Evolutionary conservation across 441 rosid species (phyloP), one percentile per base, ranked within the genome.

Genomic region (Arabidopsis lyrata): DNA sequence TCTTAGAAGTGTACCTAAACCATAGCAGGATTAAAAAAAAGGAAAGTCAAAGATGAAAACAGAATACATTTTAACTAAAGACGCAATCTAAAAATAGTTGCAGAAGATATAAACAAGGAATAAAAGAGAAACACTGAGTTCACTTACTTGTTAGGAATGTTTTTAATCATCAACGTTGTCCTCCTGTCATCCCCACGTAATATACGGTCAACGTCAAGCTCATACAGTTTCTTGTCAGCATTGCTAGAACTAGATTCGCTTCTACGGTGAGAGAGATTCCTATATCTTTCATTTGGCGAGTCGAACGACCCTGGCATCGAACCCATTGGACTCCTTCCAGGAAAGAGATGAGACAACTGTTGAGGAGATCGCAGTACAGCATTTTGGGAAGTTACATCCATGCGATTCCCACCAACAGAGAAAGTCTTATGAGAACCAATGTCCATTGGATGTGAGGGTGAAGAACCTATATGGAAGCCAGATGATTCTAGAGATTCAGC

Each of bases 131-230:
- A 69, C 39, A 34, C 74, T 53, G 13, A 64, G 45, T 62, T 72
- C 55, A 71, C 83, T 49, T 84, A 87, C 92, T 89, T 89, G 78
- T 89, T 89, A 73, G 95, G 95, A 75, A 89, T 87, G 60, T 89
- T 89, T 76, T 89, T 89, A 68, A 89, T 81, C 95, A 89, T 87
- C 81, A 89, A 83, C 8, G 94, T 89, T 53, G 91, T 89, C 78
- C 94, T 74, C 55, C 49, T 59, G 66, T 89, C 94, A 5, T 87
- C 94, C 52, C 90, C 90, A 57, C 71, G 84, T 73, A 80, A 68
- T 70, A 89, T 87, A 57, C 84, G 87, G 50, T 87, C 94, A 61
- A 84, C 73, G 56, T 89, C 90, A 69, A 89, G 90, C 79, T 89
- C 91, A 77, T 77, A 89, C 47, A 79, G 87, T 74, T 80, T 89